Base-by-base conservation (phyloP, 2,329 filamentous ascomycete species). In the Botrytis galanthina region DNA sequence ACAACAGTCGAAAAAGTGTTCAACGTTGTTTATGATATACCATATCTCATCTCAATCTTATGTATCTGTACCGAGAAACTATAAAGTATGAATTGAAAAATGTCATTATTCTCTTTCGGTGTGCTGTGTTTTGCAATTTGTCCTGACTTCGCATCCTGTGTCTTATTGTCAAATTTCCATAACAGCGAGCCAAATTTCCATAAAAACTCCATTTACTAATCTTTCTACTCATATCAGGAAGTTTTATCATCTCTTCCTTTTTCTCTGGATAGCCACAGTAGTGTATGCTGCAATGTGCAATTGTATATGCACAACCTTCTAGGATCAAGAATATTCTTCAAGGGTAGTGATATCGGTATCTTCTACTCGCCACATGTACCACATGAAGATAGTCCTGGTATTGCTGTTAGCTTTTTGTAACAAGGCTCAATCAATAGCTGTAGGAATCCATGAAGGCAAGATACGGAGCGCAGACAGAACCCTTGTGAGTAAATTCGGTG, bases 351-450 rank as follows among this genome's bases (percentile, higher is more conserved):
- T 83, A 82, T 97, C 92, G 6, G 94, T 93, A 80, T 94, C 90
- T 80, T 92, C 92, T 18, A 95, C 90, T 74, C 92, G 86, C 95
- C 95, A 98, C 93, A 97, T 97, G 81, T 97, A 97, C 95, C 95
- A 98, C 95, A 98, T 98, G 80, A 97, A 97, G 61, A 98, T 81
- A 78, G 92, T 96, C 80, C 95, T 91, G 70, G 8, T 29, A 60
- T 5, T 68, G 1, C n/a, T 39, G 42, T 71, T 39, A 71, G 69
- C 35, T 39, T 35, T 44, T 5, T n/a, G 37, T 44, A 29, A 63
- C 32, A n/a, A 16, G 9, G 26, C 48, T n/a, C 5, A 16, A 54
- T n/a, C 2, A 16, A 7, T 26, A n/a, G 3, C n/a, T n/a, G 4
- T 3, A 5, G 12, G 12, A 16, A 44, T 42, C 9, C 2, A 63